These are phyloP conservation scores for Fusarium napiforme DNA, from an alignment of 2,329 filamentous ascomycete species.

Conservation along the genomic window DNA sequence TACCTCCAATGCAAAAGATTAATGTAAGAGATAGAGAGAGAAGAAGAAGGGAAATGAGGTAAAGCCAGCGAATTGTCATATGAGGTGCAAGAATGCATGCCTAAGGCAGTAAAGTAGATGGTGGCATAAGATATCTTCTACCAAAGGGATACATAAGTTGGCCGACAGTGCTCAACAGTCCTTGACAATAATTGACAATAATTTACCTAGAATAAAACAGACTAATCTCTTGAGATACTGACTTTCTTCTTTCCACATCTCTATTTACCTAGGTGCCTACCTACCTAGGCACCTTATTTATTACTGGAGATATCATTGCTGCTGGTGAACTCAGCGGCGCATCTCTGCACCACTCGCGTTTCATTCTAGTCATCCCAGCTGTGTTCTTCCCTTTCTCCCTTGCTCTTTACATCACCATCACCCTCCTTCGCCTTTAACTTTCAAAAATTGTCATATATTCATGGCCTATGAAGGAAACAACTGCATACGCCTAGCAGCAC, in stretches of 20 bases:
- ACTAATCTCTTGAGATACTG: background rate
- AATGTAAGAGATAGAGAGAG: background rate
- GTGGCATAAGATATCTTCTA: background rate
- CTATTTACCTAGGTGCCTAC: background rate
- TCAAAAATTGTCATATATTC: background rate
- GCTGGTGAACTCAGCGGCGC: background rate
- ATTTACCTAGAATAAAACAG: background rate
- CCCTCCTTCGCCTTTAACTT: background rate
- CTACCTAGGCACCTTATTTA: background rate
- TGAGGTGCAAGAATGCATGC: background rate
- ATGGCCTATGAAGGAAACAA: background rate
- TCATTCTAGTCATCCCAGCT: background rate
- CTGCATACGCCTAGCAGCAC: background rate
- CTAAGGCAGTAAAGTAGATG: background rate
- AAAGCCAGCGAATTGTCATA: background rate
- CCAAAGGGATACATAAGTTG: background rate
- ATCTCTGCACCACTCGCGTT: background rate
- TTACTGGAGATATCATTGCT: background rate
- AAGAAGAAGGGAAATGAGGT: background rate
- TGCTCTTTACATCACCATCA: background rate
- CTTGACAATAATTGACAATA: background rate
- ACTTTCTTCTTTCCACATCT: background rate
- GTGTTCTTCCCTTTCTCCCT: background rate
- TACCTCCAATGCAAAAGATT: background rate
- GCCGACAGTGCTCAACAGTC: background rate